Conservation (phyloP, 2,329 filamentous ascomycete genomes). For the Colletotrichum sp. region DNA sequence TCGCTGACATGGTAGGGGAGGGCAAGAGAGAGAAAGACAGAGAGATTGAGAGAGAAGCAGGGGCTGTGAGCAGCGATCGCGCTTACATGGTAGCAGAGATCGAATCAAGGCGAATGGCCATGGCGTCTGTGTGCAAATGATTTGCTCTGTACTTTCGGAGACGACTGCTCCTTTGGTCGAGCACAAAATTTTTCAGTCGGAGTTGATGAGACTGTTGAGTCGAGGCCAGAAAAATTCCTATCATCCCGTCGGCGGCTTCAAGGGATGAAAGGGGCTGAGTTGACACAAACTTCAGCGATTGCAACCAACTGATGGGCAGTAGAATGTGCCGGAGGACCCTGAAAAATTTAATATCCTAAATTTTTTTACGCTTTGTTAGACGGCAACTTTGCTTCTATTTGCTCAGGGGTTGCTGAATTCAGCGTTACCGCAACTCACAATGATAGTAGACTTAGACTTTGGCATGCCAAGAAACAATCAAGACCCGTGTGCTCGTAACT, state of each 20-base stretch:
- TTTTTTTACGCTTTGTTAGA: background rate
- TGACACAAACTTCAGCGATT: background rate
- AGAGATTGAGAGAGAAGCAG: background rate
- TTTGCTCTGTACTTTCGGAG: constrained; percentile 9
- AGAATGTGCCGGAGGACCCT: background rate
- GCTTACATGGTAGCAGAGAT: constrained; percentile 1
- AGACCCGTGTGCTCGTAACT: background rate
- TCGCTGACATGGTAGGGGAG: background rate
- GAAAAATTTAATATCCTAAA: background rate
- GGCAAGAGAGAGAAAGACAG: background rate
- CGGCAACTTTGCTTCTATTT: background rate
- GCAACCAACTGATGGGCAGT: background rate
- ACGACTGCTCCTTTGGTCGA: background rate
- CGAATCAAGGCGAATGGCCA: background rate
- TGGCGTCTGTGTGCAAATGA: constrained; percentile 11
- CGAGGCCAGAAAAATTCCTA: background rate
- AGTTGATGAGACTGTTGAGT: background rate
- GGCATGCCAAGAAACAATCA: background rate
- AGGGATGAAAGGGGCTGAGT: background rate
- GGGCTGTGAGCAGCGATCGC: constrained; percentile 7
- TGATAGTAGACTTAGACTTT: background rate
- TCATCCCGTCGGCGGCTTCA: background rate
- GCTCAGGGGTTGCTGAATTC: background rate
- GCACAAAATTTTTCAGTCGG: background rate
- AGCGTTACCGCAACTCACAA: background rate